Conservation (phyloP, 805 yeast species). For the Wickerhamiella kazuoi region DNA sequence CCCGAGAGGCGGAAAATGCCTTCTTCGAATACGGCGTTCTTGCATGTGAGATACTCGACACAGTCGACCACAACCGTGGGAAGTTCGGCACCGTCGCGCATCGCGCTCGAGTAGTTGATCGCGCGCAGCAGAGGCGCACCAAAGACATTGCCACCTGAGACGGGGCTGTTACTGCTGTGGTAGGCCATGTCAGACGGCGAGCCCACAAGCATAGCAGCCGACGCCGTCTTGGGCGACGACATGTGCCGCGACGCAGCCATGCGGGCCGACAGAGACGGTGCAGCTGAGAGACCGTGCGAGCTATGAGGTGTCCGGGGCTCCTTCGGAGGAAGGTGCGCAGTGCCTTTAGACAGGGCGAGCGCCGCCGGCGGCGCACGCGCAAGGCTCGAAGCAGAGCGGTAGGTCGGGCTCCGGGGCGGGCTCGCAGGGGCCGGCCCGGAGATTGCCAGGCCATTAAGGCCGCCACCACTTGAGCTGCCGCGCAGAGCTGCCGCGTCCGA, state of each 20-base stretch:
- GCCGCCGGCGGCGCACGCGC: neutral
- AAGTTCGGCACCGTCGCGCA: constrained; percentile 29
- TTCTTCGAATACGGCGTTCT: constrained; percentile 66
- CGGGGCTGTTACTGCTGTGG: neutral
- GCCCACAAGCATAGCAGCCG: neutral
- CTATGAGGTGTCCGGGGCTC: neutral
- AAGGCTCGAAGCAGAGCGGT: neutral
- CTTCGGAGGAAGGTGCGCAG: neutral
- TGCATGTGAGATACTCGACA: constrained; percentile 42
- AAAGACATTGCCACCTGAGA: constrained; percentile 22
- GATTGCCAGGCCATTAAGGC: neutral
- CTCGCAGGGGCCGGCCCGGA: neutral
- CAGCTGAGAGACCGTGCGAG: neutral
- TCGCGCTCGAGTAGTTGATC: constrained; percentile 31
- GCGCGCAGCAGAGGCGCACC: constrained; percentile 46
- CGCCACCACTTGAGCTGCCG: neutral
- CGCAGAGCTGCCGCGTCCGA: neutral
- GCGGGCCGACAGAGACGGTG: neutral
- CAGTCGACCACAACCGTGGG: constrained; percentile 72
- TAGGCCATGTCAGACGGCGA: neutral
- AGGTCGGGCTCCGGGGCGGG: neutral
- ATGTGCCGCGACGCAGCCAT: neutral
- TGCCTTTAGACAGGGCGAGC: neutral
- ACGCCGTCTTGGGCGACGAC: neutral
- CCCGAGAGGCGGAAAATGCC: constrained; percentile 75